These are phyloP conservation scores for Simplicillium sp. DNA, from an alignment of 2,329 filamentous ascomycete species.

Conservation along the genomic window DNA sequence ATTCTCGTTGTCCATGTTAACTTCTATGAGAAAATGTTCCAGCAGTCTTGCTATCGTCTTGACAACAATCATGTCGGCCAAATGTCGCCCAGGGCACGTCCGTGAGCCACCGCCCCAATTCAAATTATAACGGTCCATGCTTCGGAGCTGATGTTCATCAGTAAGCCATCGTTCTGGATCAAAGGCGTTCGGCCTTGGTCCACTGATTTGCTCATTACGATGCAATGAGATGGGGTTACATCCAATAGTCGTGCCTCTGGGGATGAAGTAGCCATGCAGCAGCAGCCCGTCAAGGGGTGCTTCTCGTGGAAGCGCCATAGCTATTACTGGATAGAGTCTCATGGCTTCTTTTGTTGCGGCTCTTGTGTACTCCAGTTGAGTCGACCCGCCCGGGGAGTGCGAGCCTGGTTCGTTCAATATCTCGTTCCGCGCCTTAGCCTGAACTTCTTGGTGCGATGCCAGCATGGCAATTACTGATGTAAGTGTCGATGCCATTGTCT, in stretches of 20 bases:
- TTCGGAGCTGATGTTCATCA: slow-evolving; percentile 12
- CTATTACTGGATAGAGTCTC: slow-evolving; percentile 39
- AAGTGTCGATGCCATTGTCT: slow-evolving; percentile 43
- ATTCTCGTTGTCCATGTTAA: slow-evolving; percentile 25
- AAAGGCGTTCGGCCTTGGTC: slow-evolving; percentile 31
- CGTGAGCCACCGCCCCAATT: slow-evolving; percentile 42
- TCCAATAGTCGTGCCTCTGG: slow-evolving; percentile 36
- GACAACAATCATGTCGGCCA: slow-evolving; percentile 39
- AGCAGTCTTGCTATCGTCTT: slow-evolving; percentile 33
- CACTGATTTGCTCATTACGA: slow-evolving; percentile 38
- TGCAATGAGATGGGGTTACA: slow-evolving; percentile 43
- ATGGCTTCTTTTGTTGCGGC: slow-evolving; percentile 42
- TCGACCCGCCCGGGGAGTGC: slow-evolving; percentile 11
- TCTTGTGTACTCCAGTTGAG: slow-evolving; percentile 23
- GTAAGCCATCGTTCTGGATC: slow-evolving; percentile 37
- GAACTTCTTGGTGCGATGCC: slow-evolving; percentile 24
- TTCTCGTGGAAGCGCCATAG: slow-evolving; percentile 38
- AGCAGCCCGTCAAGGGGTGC: slow-evolving; percentile 26
- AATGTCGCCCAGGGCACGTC: slow-evolving; percentile 38
- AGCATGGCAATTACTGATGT: slow-evolving; percentile 39
- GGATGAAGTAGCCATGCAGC: slow-evolving; percentile 30
- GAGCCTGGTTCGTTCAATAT: slow-evolving; percentile 10
- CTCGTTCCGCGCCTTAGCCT: slow-evolving; percentile 22
- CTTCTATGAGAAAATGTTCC: slow-evolving; percentile 32
- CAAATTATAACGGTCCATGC: slow-evolving; percentile 38